A percentile compares a stretch with the other conserved stretches of the same genome.
phyloP scores from a whole-genome alignment of 2,329 filamentous ascomycete species.

The Apiospora koreana region DNA sequence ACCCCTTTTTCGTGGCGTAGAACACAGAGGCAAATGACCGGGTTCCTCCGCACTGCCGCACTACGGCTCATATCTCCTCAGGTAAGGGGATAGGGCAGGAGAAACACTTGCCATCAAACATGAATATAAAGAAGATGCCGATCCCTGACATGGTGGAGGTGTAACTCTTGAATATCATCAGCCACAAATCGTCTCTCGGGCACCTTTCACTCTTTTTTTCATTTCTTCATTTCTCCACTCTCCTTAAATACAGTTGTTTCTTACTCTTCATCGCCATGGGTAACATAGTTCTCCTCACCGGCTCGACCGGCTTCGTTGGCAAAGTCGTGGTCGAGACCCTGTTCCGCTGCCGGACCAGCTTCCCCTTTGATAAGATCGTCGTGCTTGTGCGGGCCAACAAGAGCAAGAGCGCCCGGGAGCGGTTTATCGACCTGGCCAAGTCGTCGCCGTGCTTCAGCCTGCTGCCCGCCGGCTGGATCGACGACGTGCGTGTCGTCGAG shows the following conservation, averaged over 20 bases:
- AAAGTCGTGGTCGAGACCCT: neutral
- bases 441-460: neutral
- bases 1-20: neutral
- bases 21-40: neutral
- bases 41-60: neutral
- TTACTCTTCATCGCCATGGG: neutral
- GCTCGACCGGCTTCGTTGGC: neutral
- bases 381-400: neutral
- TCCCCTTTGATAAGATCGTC: neutral
- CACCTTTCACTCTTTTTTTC: neutral
- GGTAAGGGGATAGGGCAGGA: neutral
- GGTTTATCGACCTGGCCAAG: neutral
- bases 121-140: neutral
- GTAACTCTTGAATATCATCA: neutral
- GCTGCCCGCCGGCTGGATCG: neutral
- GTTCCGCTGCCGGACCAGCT: neutral
- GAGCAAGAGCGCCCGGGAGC: neutral
- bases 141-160: neutral
- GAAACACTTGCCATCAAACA: neutral
- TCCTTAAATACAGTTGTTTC: neutral
- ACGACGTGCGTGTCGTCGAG: neutral
- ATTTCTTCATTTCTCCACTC: neutral
- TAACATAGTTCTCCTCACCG: neutral
- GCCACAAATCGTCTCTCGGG: neutral
- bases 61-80: neutral